These are phyloP conservation scores for Leccinum holopus DNA, from an alignment of 1,284 basidiomycete species.

Conservation along the genomic window DNA sequence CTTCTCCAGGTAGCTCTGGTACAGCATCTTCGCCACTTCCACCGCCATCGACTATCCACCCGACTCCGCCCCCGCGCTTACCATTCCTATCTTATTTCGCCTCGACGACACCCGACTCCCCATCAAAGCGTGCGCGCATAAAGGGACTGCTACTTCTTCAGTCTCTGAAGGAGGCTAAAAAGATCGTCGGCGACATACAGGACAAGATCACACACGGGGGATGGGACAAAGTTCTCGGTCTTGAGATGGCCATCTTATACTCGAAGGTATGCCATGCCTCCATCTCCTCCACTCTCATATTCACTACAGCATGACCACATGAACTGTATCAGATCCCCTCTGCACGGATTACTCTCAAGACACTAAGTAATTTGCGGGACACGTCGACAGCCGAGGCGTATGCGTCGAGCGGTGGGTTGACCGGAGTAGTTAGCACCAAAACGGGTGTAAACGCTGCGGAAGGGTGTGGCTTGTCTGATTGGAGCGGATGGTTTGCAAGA, in stretches of 20 bases:
- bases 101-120: conserved; percentile 71
- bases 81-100: conserved; percentile 63
- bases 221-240: conserved; percentile 51
- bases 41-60: conserved; percentile 6
- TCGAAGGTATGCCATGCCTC: conserved; percentile 59
- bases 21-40: conserved; percentile 6
- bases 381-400: conserved; percentile 77
- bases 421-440: conserved; percentile 51
- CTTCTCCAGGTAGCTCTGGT: conserved; percentile 18
- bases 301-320: neutral
- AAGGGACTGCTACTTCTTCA: conserved; percentile 79
- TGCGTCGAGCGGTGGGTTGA: conserved; percentile 66
- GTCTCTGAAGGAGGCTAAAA: conserved; percentile 43
- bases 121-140: conserved; percentile 69
- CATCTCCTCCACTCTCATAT: neutral
- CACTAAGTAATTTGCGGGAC: conserved; percentile 72
- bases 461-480: conserved; percentile 33
- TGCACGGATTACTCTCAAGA: conserved; percentile 63
- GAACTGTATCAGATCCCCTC: conserved; percentile 52
- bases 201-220: conserved; percentile 18
- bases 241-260: conserved; percentile 79
- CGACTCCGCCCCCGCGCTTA: conserved; percentile 24
- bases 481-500: conserved; percentile 31
- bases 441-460: conserved; percentile 49
- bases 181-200: conserved; percentile 26